These are phyloP conservation scores for Teratosphaeria destructans DNA, from an alignment of 2,329 filamentous ascomycete species.

Conservation along the genomic window DNA sequence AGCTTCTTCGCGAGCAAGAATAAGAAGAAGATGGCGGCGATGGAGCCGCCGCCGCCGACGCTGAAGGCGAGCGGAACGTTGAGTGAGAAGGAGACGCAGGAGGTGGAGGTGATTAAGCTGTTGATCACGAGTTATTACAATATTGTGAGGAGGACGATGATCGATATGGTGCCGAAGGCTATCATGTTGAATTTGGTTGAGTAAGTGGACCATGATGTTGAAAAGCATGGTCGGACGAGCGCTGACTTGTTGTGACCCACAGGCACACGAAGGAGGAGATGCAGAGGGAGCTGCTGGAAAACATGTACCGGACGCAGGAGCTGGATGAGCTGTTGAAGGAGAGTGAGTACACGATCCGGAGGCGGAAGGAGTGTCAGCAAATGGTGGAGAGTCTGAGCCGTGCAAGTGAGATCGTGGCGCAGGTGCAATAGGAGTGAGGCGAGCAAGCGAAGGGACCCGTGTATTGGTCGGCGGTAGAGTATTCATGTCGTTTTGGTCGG, in stretches of 20 bases:
- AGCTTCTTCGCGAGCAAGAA: constrained; percentile 99
- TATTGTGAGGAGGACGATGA: constrained; percentile 96
- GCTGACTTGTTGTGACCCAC: constrained; percentile 1
- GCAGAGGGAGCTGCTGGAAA: constrained; percentile 91
- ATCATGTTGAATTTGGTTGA: constrained; percentile 96
- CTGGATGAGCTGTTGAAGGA: constrained; percentile 94
- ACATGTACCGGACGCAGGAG: constrained; percentile 88
- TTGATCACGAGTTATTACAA: constrained; percentile 96
- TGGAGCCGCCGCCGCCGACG: constrained; percentile 87
- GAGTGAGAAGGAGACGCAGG: constrained; percentile 86
- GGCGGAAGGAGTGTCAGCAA: constrained; percentile 96
- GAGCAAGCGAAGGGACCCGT: background rate
- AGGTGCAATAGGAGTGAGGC: constrained; percentile 43
- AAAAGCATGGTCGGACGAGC: background rate
- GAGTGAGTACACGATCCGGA: constrained; percentile 88
- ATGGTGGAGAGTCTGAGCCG: constrained; percentile 91
- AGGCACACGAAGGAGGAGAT: constrained; percentile 96
- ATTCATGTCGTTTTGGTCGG: background rate
- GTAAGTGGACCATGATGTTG: constrained; percentile 45
- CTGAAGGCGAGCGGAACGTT: constrained; percentile 90
- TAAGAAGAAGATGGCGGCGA: constrained; percentile 99
- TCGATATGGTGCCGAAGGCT: constrained; percentile 98
- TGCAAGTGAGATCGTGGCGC: constrained; percentile 92
- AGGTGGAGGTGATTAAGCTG: constrained; percentile 98
- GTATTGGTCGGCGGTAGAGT: background rate